Base-by-base conservation (phyloP, 805 yeast genomes). In the Metschnikowia vanudenii region DNA sequence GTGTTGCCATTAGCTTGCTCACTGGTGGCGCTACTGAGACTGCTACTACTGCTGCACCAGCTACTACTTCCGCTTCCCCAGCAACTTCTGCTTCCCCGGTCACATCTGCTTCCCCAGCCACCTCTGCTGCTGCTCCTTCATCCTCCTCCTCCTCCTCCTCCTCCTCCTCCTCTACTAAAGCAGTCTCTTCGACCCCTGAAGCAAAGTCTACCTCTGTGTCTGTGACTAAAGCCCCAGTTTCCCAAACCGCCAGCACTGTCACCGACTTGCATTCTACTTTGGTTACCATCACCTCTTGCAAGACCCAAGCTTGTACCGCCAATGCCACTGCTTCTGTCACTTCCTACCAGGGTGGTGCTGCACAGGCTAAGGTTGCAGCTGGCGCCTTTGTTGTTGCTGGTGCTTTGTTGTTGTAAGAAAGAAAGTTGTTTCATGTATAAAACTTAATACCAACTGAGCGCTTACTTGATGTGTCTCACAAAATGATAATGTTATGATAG, bases 231-330 rank as follows among this genome's bases (percentile, higher is more conserved):
- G 34, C 48, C 16, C 36, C 43, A 13, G 28, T n/a, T 16, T 13
- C 37, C 8, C 29, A 56, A 47, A 43, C 53, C 24, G 7, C 24
- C 57, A 35, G 58, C 47, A 20, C 54, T 43, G 51, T 58, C 46
- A 43, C 62, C 46, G 38, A 43, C 33, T 11, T 32, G 18, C 50
- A 49, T 46, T 50, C 65, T 65, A 46, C 68, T 47, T 26, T 55
- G 51, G 53, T 56, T 48, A 53, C 63, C 51, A 43, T 61, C 61
- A 55, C 65, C 51, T 53, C 65, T 47, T 51, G 64, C 58, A 46
- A 53, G 38, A 59, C 58, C 38, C 29, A 45, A 16, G 43, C 26
- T 2, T 52, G 54, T 46, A 18, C 38, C 32, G 10, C 35, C 12
- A 38, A 38, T 28, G 2, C 43, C 4, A 19, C 41, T 16, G 50